phyloP scores from a whole-genome alignment of 2,329 filamentous ascomycete genomes.

The Colletotrichum acutatum region DNA sequence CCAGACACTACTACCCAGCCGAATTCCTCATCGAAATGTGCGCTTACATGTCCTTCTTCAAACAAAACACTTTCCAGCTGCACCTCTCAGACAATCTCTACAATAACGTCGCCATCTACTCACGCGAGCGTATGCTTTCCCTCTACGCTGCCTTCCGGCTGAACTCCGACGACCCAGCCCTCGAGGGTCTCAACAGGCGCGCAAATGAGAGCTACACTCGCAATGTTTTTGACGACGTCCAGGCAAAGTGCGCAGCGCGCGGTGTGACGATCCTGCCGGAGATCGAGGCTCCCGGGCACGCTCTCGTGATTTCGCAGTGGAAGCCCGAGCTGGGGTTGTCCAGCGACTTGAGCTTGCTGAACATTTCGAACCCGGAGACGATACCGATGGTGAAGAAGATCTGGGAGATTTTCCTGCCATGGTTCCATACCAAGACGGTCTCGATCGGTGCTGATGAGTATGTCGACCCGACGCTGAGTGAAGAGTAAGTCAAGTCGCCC shows the following conservation, averaged over 20 bases:
- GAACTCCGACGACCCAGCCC: conserved; percentile 57
- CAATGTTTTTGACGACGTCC: conserved; percentile 62
- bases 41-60: conserved; percentile 70
- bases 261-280: conserved; percentile 70
- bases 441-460: conserved; percentile 69
- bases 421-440: conserved; percentile 65
- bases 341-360: conserved; percentile 58
- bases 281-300: conserved; percentile 69
- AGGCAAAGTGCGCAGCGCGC: conserved; percentile 61
- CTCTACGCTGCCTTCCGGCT: conserved; percentile 67
- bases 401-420: conserved; percentile 64
- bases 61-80: conserved; percentile 68
- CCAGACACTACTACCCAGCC: conserved; percentile 65
- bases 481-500: conserved; percentile 39
- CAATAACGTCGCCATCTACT: conserved; percentile 61
- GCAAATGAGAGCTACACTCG: conserved; percentile 66
- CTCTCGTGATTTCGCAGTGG: conserved; percentile 68
- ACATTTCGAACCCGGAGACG: conserved; percentile 57
- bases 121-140: conserved; percentile 55
- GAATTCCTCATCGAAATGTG: conserved; percentile 67
- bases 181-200: conserved; percentile 61
- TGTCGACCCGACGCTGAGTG: conserved; percentile 44
- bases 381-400: conserved; percentile 62
- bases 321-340: conserved; percentile 63
- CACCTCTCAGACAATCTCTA: conserved; percentile 68